Base-by-base conservation (phyloP, 73 alveolate genomes). In the Tetrahymena borealis region DNA sequence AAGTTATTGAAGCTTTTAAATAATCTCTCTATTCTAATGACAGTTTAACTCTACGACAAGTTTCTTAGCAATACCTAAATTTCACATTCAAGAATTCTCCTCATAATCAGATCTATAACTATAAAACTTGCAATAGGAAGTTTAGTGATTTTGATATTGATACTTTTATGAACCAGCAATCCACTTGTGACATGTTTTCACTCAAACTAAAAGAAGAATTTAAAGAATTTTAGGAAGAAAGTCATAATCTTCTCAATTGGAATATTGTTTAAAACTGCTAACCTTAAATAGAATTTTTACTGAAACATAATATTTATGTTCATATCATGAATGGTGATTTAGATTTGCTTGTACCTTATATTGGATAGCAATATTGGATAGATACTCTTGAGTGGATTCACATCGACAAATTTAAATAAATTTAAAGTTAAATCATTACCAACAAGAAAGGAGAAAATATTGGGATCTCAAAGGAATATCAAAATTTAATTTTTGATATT, bases 281-380 rank as follows among this genome's bases (percentile, higher is more conserved):
- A 18, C 78, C 78, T 5, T 18, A 41, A 12, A 41, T 41, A 18
- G 78, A 41, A 10, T 41, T 41, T 41, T 31, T 41, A 4, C 32
- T 41, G 3, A 4, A 41, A 0, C 16, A 41, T 41, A 32, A 41
- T 9, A 43, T 91, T 13, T 91, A 90, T 31, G 3, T 91, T 32
- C 40, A 60, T 35, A 43, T 91, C 11, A 60, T 35, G 78, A 91
- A 78, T 91, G 94, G 94, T 7, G 40, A 91, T 33, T 60, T 60
- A 18, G 94, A 91, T 77, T 91, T 91, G 42, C 78, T 91, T 43
- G 78, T 90, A 15, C 79, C 94, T 60, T 37, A 43, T 38, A 90
- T 78, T 32, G 91, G 94, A 16, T 60, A 90, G 11, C 42, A 37
- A 60, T 28, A 78, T 32, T 91, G 94, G 94, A 31, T 60, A 8